Evolutionary conservation across 208 protist genomes (phyloP), one percentile per base, ranked within the genome.

Genomic region (Leishmania braziliensis): DNA sequence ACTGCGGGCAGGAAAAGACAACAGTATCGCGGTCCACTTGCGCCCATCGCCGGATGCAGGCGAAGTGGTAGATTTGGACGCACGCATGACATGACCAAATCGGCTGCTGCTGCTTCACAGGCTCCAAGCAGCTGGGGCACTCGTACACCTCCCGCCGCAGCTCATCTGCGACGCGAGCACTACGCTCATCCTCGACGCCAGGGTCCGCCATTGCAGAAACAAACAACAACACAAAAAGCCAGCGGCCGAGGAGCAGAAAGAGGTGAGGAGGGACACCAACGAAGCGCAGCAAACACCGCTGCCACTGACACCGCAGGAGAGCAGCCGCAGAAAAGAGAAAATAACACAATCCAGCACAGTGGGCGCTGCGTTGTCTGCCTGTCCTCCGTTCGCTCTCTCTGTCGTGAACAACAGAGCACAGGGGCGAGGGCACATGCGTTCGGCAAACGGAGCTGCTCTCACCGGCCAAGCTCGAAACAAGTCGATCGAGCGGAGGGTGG

Each of bases 1-100:
- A 96, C n/a, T 90, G 86, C 12, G 82, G 84, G 51, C 84, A 90
- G 18, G 78, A 86, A 71, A 89, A 82, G 29, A 68, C 77, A 29
- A 85, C 80, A 51, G 29, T 80, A 5, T 79, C 81, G 60, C 78
- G 75, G 53, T 75, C 88, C 53, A 73, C 77, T 78, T 82, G 77
- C 50, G 62, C 81, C 93, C 93, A 96, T 63, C 87, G 85, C 74
- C 88, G 85, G 54, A 94, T 93, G 78, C 93, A 96, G 36, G 78
- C 85, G 4, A 95, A 88, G 66, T 96, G 93, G 84, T 94, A 94
- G 71, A 92, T 86, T 51, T 86, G 70, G 77, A 90, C 92, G 70
- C 93, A 96, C 23, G 80, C 81, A 29, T 71, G 69, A 63, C 93
- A 96, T 23, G 81, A 88, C 87, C 89, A 93, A 16, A 90, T 87